Evolutionary conservation across 345 rosid species (phyloP), one percentile per base, ranked within the genome.

Genomic region (Dipteronia dyeriana): DNA sequence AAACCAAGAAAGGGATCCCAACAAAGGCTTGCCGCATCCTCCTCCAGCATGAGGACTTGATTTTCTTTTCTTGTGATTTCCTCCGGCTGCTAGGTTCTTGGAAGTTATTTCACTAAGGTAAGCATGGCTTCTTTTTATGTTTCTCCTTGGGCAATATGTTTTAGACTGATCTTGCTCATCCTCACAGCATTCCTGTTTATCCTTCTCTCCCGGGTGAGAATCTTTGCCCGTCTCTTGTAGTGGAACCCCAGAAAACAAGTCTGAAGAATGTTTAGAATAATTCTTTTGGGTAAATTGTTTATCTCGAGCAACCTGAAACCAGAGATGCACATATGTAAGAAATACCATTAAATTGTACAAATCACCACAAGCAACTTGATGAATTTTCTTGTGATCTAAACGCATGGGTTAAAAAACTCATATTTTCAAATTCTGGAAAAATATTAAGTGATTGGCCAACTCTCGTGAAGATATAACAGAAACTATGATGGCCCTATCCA

Each of bases 31-130:
- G n/a, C n/a, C n/a, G n/a, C n/a, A n/a, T n/a, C n/a, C n/a, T n/a
- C 26, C 67, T 71, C 75, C 54, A 2, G 65, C 63, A 65, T 41
- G 19, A 3, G 39, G 31, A 53, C 41, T 12, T 31, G 12, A 4
- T 31, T 73, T 81, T 76, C 78, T 74, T 77, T 81, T 77, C 84
- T 68, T 73, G 75, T 10, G n/a, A 67, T 31, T 73, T 77, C 78
- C 75, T 26, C 68, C 80, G 53, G 41, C 14, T 67, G 72, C 41
- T 19, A 23, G 29, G 31, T 66, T 77, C 66, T 71, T 76, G 39
- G 74, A 70, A 69, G 68, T 73, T 67, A 68, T 53, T 53, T 80
- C 65, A 41, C 20, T 66, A 65, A 19, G 16, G 66, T 16, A 19
- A 51, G 69, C 71, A 29, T 67, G 41, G 78, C 73, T 67, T 71